Base-by-base conservation (phyloP, 176 grass and related monocot genomes). In the Juncus effusus region DNA sequence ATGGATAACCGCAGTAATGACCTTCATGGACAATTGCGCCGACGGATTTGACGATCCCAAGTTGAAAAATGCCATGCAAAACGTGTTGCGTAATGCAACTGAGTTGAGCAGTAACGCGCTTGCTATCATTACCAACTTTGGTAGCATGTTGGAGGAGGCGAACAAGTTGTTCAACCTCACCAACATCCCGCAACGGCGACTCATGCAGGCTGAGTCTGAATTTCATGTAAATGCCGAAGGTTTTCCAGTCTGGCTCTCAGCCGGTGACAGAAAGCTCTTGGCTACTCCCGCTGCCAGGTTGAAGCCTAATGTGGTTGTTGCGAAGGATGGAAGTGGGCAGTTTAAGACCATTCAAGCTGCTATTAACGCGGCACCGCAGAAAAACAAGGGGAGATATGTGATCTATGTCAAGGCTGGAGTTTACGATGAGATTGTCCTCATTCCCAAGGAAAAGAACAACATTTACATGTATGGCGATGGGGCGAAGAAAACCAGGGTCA, bases 381-480 rank as follows among this genome's bases (percentile, higher is more conserved):
- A 15, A 2, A 59, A 49, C 35, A 9, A 52, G 1, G 72, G 67
- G 0, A 80, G 94, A 16, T 93, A 80, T 70, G 83, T 84, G 67
- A 97, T 97, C 80, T 89, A 89, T 69, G 88, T 97, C 10, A 97
- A 97, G 88, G 78, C 83, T 19, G 94, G 94, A n/a, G 36, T 72
- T 12, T 97, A 97, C 74, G 69, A 93, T 10, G 94, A 97, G 80
- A 79, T 81, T 57, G 82, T 93, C 10, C 58, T 84, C 35, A 40
- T 99, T 35, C 35, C 38, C 37, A 89, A 84, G 72, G 16, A 75
- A 3, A 54, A 59, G 68, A 13, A 35, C 42, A 92, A 93, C 77
- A 12, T 99, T 45, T 86, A 77, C 78, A 99, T 99, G 83, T 99
- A 99, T 54, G 94, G 94, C 11, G 89, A 93, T 75, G 89, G 89